phyloP scores from a whole-genome alignment of 83 land plant species.

The Picea engelmannii region DNA sequence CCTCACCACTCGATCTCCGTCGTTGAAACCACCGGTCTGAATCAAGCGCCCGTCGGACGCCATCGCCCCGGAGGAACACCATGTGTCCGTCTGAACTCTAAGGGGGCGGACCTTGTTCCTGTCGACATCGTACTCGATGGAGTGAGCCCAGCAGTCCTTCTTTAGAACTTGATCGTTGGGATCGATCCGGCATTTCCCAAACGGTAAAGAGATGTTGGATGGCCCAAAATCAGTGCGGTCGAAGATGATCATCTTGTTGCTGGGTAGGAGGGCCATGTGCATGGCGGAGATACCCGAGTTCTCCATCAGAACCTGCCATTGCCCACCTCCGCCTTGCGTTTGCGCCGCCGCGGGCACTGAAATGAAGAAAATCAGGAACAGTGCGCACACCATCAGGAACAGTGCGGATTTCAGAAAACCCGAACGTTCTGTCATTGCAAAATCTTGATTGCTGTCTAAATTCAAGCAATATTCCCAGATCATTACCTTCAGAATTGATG shows the following conservation, averaged over 20 bases:
- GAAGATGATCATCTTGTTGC: slow-evolving; percentile 49
- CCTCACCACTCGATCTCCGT: slow-evolving; percentile 34
- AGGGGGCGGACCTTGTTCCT: slow-evolving; percentile 51
- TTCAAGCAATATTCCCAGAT: no score
- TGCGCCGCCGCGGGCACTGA: no score
- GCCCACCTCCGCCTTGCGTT: no score
- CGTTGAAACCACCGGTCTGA: slow-evolving; percentile 50
- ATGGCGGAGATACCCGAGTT: slow-evolving; percentile 54
- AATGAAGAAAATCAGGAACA: no score
- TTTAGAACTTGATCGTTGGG: slow-evolving; percentile 25
- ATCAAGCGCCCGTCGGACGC: slow-evolving; percentile 28
- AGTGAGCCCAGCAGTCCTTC: slow-evolving; percentile 70
- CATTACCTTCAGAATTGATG: no score
- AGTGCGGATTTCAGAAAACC: no score
- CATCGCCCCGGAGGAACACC: slow-evolving; percentile 50
- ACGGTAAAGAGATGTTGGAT: slow-evolving; percentile 45
- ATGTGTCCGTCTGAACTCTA: slow-evolving; percentile 45
- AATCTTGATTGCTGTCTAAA: no score
- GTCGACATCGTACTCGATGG: slow-evolving; percentile 49
- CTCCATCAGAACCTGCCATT: background rate
- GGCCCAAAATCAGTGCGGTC: slow-evolving; percentile 68
- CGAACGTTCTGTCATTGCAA: no score
- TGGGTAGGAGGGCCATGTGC: slow-evolving; percentile 66
- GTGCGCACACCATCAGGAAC: no score
- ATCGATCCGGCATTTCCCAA: slow-evolving; percentile 39